Conservation (phyloP, 108 stramenopile species). For the Fragilariopsis cylindrus region DNA sequence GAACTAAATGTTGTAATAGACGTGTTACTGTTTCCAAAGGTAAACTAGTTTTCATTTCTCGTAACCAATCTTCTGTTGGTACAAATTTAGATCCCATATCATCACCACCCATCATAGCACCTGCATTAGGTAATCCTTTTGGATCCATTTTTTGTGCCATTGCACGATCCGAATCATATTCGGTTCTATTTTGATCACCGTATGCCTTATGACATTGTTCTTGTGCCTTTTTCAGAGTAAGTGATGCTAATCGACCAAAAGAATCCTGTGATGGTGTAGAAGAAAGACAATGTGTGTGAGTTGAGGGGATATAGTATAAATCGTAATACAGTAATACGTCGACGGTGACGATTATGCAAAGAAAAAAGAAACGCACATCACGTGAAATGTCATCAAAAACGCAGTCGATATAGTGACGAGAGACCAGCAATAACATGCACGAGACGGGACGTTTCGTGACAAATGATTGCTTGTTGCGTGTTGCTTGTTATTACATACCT, state of each 20-base stretch:
- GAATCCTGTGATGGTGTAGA: slow-evolving; percentile 39
- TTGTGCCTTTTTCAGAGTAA: slow-evolving; percentile 75
- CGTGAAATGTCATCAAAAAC: too few relatives aligned
- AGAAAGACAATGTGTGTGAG: not conserved
- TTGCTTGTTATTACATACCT: slow-evolving; percentile 28
- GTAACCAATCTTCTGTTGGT: slow-evolving; percentile 89
- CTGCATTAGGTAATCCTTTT: slow-evolving; percentile 54
- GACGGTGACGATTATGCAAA: too few relatives aligned
- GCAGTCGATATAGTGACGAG: too few relatives aligned
- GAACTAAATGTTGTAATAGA: slow-evolving; percentile 89
- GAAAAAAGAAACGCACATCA: too few relatives aligned
- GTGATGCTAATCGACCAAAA: slow-evolving; percentile 75
- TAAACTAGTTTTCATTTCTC: slow-evolving; percentile 78
- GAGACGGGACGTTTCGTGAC: too few relatives aligned
- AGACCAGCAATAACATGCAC: too few relatives aligned
- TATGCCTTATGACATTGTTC: slow-evolving; percentile 79
- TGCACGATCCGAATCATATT: slow-evolving; percentile 65
- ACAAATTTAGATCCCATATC: slow-evolving; percentile 58
- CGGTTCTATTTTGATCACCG: slow-evolving; percentile 53
- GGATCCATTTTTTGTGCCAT: slow-evolving; percentile 52
- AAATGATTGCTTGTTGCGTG: too few relatives aligned
- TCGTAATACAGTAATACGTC: too few relatives aligned
- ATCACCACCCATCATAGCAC: slow-evolving; percentile 34
- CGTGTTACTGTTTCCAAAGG: slow-evolving; percentile 92
- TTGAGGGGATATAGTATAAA: too few relatives aligned